A percentile compares a stretch with the other conserved stretches of the same genome.
Conservation (phyloP, 208 protist genomes). For the Entamoeba moshkovskii region DNA sequence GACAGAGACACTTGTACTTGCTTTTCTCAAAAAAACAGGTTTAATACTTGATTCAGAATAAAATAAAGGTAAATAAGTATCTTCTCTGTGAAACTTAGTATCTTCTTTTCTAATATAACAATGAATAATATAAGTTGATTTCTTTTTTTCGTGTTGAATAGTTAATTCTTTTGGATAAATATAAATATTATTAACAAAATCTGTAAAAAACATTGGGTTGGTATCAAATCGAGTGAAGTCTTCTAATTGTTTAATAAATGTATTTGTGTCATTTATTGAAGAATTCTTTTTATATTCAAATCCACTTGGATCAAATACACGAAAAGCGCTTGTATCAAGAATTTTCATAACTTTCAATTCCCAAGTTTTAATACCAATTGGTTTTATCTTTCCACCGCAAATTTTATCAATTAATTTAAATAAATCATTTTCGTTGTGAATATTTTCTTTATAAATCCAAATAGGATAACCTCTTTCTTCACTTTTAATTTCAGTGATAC, state of each 20-base stretch:
- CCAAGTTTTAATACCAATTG: neutral
- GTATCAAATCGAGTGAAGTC: neutral
- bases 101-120: constrained; percentile 4
- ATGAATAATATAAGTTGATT: neutral
- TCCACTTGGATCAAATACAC: neutral
- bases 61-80: neutral
- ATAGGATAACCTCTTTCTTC: neutral
- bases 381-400: neutral
- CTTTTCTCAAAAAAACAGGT: neutral
- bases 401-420: neutral
- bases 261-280: neutral
- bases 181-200: neutral
- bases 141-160: neutral
- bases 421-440: neutral
- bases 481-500: neutral
- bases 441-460: neutral
- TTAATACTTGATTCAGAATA: neutral
- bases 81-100: neutral
- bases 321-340: neutral
- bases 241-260: constrained; percentile 2
- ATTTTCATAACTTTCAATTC: neutral
- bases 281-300: neutral
- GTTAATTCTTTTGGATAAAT: neutral
- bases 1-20: neutral
- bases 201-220: neutral